Percentiles rank a stretch among this genome's conserved stretches.
These are phyloP conservation scores for Mycena leptocephala DNA, from an alignment of 768 basidiomycete species.

Conservation along the genomic window DNA sequence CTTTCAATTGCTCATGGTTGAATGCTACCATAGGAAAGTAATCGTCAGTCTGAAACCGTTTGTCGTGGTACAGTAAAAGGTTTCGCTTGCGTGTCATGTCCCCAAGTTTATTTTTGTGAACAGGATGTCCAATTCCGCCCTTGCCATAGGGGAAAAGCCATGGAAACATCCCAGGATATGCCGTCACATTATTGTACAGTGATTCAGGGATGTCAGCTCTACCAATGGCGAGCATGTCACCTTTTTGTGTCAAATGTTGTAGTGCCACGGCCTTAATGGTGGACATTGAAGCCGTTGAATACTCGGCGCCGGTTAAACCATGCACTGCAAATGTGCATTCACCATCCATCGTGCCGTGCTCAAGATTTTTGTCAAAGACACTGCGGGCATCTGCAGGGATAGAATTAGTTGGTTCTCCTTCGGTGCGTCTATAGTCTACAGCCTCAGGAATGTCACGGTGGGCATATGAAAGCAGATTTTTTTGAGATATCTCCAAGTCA, in stretches of 20 bases:
- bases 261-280: not conserved
- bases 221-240: not conserved
- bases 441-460: not conserved
- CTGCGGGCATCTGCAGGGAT: not conserved
- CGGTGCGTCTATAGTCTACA: not conserved
- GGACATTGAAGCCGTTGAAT: not conserved
- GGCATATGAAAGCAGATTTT: not conserved
- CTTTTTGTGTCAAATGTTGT: not conserved
- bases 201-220: not conserved
- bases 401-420: not conserved
- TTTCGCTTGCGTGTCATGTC: conserved; percentile 40
- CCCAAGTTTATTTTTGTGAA: conserved; percentile 20
- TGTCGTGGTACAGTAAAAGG: conserved; percentile 51
- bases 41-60: no score
- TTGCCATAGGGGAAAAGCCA: not conserved
- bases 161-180: not conserved
- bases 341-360: not conserved
- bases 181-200: not conserved
- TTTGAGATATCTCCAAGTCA: not conserved
- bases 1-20: conserved; percentile 57
- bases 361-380: not conserved
- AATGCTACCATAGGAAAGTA: no score
- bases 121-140: not conserved
- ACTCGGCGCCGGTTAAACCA: not conserved
- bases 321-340: no score